Evolutionary conservation across 805 yeast genomes (phyloP).

Genomic region (Pichia rugopelliculosa): DNA sequence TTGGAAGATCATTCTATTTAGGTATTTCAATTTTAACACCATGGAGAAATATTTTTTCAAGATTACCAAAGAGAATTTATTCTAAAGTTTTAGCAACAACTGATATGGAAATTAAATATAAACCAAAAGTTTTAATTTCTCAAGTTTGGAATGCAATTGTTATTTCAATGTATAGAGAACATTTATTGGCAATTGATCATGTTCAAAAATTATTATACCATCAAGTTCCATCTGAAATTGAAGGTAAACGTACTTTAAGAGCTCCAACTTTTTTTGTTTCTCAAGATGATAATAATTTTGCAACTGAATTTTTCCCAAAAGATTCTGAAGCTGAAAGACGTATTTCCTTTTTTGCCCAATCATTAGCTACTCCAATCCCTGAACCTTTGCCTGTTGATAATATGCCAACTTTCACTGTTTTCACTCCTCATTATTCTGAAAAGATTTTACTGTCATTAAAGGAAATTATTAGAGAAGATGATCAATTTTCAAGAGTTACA

Average conservation of each 20-base stretch:
- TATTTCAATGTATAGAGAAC: conserved; percentile 99
- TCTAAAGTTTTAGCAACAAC: conserved; percentile 96
- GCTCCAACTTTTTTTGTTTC: conserved; percentile 98
- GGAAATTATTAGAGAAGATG: conserved; percentile 96
- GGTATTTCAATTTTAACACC: conserved; percentile 99
- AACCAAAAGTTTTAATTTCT: conserved; percentile 95
- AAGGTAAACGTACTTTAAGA: conserved; percentile 96
- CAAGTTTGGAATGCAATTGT: conserved; percentile 99
- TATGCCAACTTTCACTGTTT: conserved; percentile 98
- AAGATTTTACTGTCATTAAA: conserved; percentile 88
- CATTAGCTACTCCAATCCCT: conserved; percentile 96
- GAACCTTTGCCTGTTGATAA: conserved; percentile 99
- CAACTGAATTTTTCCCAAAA: conserved; percentile 94
- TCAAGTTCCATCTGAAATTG: conserved; percentile 97
- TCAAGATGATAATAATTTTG: conserved; percentile 92
- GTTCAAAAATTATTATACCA: conserved; percentile 96
- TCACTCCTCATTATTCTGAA: conserved; percentile 94
- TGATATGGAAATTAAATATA: conserved; percentile 98
- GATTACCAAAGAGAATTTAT: conserved; percentile 98
- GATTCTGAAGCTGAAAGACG: conserved; percentile 99
- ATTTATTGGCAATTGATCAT: conserved; percentile 94
- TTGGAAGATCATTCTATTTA: conserved; percentile 95
- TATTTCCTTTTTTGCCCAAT: conserved; percentile 98
- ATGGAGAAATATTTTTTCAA: conserved; percentile 97
- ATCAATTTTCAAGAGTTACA: conserved; percentile 91